A percentile compares a stretch with the other conserved stretches of the same genome.
These are phyloP conservation scores for Colletotrichum sansevieriae DNA, from an alignment of 2,329 filamentous ascomycete genomes.

Conservation along the genomic window DNA sequence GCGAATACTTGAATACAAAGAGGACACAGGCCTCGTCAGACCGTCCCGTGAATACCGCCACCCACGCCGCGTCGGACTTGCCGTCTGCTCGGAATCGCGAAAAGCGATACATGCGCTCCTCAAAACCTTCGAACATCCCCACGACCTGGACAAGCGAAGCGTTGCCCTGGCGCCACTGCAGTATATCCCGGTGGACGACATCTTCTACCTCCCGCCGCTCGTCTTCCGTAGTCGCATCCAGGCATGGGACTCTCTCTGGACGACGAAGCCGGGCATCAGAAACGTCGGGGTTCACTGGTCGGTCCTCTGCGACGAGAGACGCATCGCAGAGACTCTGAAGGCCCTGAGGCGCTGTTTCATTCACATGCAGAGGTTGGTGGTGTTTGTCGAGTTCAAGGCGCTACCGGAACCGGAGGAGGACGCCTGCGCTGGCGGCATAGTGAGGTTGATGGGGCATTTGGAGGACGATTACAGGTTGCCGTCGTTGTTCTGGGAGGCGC, in stretches of 20 bases:
- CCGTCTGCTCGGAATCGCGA: slow-evolving; percentile 29
- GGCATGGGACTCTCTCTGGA: slow-evolving; percentile 36
- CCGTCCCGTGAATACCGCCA: slow-evolving; percentile 29
- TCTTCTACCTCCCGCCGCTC: slow-evolving; percentile 35
- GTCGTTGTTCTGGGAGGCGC: slow-evolving; percentile 21
- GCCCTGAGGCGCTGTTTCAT: slow-evolving; percentile 21
- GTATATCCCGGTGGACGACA: slow-evolving; percentile 11
- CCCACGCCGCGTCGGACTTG: slow-evolving; percentile 25
- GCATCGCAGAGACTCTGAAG: slow-evolving; percentile 29
- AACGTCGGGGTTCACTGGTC: slow-evolving; percentile 38
- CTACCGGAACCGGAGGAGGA: slow-evolving; percentile 32
- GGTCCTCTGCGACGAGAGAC: slow-evolving; percentile 32
- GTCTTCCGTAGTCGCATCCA: slow-evolving; percentile 35
- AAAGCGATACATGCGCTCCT: slow-evolving; percentile 12
- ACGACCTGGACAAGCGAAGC: slow-evolving; percentile 32
- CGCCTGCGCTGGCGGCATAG: background rate
- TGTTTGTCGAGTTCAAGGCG: slow-evolving; percentile 35
- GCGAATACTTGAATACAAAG: slow-evolving; percentile 32
- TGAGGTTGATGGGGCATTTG: slow-evolving; percentile 12
- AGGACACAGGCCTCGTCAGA: slow-evolving; percentile 29
- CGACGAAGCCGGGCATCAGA: slow-evolving; percentile 28
- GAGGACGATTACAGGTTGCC: slow-evolving; percentile 34
- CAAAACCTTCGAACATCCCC: slow-evolving; percentile 19
- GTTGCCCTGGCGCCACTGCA: background rate
- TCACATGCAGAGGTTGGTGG: slow-evolving; percentile 14